A percentile compares a stretch with the other conserved stretches of the same genome.
phyloP scores from a whole-genome alignment of 768 basidiomycete genomes.

The Russula ochroleuca region DNA sequence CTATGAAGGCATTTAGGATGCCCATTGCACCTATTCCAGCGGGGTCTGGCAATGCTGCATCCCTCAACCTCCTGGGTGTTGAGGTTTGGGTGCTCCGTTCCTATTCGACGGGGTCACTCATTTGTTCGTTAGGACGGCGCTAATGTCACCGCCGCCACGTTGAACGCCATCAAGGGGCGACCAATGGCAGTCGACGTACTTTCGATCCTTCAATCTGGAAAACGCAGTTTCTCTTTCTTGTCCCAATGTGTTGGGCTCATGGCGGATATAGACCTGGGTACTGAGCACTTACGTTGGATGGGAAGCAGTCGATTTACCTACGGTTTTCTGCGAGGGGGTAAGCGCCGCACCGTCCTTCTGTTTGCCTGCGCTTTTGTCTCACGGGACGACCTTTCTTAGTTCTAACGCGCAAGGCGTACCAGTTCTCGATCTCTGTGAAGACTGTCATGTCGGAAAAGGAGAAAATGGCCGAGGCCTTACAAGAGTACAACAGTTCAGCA shows the following conservation, averaged over 20 bases:
- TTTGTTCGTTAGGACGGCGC: constrained; percentile 50
- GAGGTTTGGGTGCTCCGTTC: constrained; percentile 40
- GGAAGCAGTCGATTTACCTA: constrained; percentile 73
- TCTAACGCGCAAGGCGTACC: constrained; percentile 56
- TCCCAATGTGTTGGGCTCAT: constrained; percentile 78
- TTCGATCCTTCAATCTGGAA: constrained; percentile 65
- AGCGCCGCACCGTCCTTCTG: constrained; percentile 33
- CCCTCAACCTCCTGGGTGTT: constrained; percentile 69
- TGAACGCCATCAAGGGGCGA: constrained; percentile 78
- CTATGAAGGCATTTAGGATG: constrained; percentile 55
- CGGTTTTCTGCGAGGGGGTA: constrained; percentile 68
- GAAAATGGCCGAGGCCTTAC: constrained; percentile 56
- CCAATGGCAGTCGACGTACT: constrained; percentile 75
- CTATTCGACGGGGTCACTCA: background rate
- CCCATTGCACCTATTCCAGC: constrained; percentile 78
- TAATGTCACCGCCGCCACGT: constrained; percentile 64
- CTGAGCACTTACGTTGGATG: constrained; percentile 83
- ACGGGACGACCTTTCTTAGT: constrained; percentile 39
- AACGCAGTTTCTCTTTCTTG: constrained; percentile 71
- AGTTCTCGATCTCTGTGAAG: constrained; percentile 66
- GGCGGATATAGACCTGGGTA: constrained; percentile 81
- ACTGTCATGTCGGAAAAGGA: constrained; percentile 64
- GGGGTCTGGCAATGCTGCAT: constrained; percentile 75
- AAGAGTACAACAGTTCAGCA: constrained; percentile 34
- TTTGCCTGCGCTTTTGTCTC: background rate